These are phyloP conservation scores for Mucor irregularis DNA, from an alignment of 371 early-diverging fungal genomes.

Conservation along the genomic window DNA sequence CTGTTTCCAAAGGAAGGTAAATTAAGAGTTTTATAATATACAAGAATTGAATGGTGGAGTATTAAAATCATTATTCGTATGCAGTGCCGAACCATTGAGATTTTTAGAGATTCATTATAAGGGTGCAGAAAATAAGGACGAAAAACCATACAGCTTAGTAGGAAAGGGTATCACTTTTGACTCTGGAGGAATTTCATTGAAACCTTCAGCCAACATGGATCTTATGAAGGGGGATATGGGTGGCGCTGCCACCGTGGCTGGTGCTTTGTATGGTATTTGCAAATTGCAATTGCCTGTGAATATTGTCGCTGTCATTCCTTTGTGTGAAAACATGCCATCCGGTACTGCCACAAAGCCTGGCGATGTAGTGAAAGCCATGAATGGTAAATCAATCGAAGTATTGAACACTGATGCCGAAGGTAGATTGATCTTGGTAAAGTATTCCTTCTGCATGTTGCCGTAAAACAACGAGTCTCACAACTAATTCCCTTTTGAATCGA, in stretches of 20 bases:
- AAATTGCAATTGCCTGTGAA: slow-evolving; percentile 67
- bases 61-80: neutral
- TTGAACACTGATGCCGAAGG: slow-evolving; percentile 85
- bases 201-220: slow-evolving; percentile 77
- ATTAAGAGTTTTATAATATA: too few species aligned
- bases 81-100: slow-evolving; percentile 74
- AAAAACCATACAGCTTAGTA: slow-evolving; percentile 68
- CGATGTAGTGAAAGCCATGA: slow-evolving; percentile 79
- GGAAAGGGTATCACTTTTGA: slow-evolving; percentile 80
- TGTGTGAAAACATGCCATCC: slow-evolving; percentile 82
- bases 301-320: slow-evolving; percentile 67
- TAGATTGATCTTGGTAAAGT: slow-evolving; percentile 59
- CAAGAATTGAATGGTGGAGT: too few species aligned
- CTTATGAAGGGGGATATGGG: slow-evolving; percentile 90
- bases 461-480: too few species aligned
- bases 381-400: slow-evolving; percentile 81
- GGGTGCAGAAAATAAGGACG: slow-evolving; percentile 59
- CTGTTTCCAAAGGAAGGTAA: slow-evolving; percentile 90
- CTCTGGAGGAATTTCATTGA: slow-evolving; percentile 83
- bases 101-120: slow-evolving; percentile 90
- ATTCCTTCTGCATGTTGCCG: too few species aligned
- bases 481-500: too few species aligned
- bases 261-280: slow-evolving; percentile 69
- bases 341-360: slow-evolving; percentile 85
- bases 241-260: slow-evolving; percentile 79